Conservation (phyloP, 495 filamentous ascomycete species). For the Echria macrotheca region DNA sequence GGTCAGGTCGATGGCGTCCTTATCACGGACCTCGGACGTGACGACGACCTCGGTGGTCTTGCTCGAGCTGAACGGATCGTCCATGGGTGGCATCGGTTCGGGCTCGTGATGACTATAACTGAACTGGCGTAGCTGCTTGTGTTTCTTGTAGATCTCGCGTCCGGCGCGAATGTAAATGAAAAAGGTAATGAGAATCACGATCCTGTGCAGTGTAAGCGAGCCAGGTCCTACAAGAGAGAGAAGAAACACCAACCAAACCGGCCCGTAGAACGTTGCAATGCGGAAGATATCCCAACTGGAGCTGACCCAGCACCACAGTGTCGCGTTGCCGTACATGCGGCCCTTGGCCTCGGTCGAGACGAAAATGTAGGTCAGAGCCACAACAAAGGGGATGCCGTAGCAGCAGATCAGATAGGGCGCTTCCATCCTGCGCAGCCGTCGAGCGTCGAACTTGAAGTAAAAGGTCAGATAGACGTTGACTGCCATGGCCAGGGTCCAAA, state of each 20-base stretch:
- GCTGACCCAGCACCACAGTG: conserved; percentile 79
- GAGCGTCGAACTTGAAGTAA: conserved; percentile 66
- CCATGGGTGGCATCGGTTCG: conserved; percentile 37
- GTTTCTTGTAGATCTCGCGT: conserved; percentile 58
- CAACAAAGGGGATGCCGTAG: conserved; percentile 72
- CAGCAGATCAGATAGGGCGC: conserved; percentile 64
- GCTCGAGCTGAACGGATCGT: conserved; percentile 46
- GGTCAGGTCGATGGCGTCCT: conserved; percentile 18
- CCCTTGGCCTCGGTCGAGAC: conserved; percentile 44
- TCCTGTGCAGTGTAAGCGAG: conserved; percentile 27
- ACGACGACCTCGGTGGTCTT: conserved; percentile 56
- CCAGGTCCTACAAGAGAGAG: not conserved
- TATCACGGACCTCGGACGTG: conserved; percentile 35
- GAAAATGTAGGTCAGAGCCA: conserved; percentile 64
- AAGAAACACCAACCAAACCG: conserved; percentile 58
- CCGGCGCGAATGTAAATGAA: conserved; percentile 71
- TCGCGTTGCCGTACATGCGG: conserved; percentile 69
- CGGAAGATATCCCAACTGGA: conserved; percentile 65
- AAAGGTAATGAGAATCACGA: conserved; percentile 63
- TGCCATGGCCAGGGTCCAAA: conserved; percentile 82
- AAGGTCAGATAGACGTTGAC: conserved; percentile 85
- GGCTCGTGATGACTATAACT: conserved; percentile 33
- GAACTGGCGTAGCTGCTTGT: conserved; percentile 43
- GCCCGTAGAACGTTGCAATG: conserved; percentile 74
- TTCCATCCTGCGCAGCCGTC: conserved; percentile 63